Conservation (phyloP, 2,329 filamentous ascomycete species). For the Botryotinia calthae region DNA sequence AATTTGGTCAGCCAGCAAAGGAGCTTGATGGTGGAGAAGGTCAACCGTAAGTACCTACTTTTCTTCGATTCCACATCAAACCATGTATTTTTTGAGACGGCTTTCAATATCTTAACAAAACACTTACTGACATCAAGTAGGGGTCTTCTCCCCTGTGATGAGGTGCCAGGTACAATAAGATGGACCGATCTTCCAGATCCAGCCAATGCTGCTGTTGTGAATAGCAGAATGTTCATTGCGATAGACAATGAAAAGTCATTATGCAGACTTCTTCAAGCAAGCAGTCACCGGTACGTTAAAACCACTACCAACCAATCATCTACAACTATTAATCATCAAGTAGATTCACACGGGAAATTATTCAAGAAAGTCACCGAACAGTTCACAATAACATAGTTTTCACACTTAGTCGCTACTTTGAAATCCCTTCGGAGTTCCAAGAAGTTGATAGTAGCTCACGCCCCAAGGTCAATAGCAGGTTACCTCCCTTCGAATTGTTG, state of each 20-base stretch:
- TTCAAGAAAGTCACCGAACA: conserved; percentile 32
- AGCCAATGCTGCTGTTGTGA: conserved; percentile 30
- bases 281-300: conserved; percentile 49
- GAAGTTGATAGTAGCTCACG: conserved; percentile 34
- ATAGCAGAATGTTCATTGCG: conserved; percentile 33
- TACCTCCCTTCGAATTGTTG: conserved; percentile 50
- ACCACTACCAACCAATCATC: background rate
- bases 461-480: conserved; percentile 29
- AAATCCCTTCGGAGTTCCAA: conserved; percentile 26
- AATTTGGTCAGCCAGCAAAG: conserved; percentile 43
- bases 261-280: conserved; percentile 49
- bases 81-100: background rate
- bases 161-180: conserved; percentile 48
- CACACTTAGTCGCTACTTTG: conserved; percentile 33
- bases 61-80: background rate
- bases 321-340: conserved; percentile 17
- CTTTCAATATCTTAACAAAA: background rate
- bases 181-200: conserved; percentile 63
- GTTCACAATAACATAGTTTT: conserved; percentile 35
- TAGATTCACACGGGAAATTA: conserved; percentile 34
- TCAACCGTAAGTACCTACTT: conserved; percentile 24
- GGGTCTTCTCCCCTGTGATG: conserved; percentile 34
- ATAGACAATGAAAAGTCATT: conserved; percentile 44
- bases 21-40: conserved; percentile 27
- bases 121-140: conserved; percentile 4